phyloP scores from a whole-genome alignment of 2,329 filamentous ascomycete species.

The Beauveria pseudobassiana region DNA sequence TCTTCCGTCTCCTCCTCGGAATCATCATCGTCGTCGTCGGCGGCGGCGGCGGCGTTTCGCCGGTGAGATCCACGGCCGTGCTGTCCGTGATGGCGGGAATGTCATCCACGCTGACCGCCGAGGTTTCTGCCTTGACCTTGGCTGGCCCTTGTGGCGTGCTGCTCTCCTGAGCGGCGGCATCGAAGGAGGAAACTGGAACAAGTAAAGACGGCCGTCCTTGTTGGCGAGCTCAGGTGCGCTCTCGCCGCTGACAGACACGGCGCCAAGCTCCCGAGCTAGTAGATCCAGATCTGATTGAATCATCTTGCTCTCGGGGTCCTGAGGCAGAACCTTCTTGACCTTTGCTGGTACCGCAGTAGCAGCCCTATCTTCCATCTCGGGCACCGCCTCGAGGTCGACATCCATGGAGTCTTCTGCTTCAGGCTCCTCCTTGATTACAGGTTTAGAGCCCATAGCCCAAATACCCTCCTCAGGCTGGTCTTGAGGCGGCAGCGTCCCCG shows the following conservation, averaged over 20 bases:
- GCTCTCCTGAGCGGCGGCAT: slow-evolving; percentile 44
- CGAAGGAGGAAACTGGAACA: slow-evolving; percentile 58
- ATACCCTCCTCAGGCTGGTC: slow-evolving; percentile 29
- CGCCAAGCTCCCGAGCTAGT: slow-evolving; percentile 36
- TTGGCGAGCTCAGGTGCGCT: slow-evolving; percentile 23
- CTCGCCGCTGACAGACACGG: slow-evolving; percentile 24
- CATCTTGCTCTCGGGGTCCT: slow-evolving; percentile 32
- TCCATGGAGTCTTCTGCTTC: slow-evolving; percentile 28
- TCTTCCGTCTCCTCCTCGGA: slow-evolving; percentile 16
- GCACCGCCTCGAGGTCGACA: slow-evolving; percentile 7
- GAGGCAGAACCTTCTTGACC: slow-evolving; percentile 18
- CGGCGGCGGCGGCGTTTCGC: slow-evolving; percentile 14
- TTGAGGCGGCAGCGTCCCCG: slow-evolving; percentile 18
- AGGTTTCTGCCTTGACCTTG: slow-evolving; percentile 37
- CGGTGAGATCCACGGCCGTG: slow-evolving; percentile 36
- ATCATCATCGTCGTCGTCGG: slow-evolving; percentile 21
- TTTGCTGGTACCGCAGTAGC: slow-evolving; percentile 11
- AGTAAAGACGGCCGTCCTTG: slow-evolving; percentile 51
- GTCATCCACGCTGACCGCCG: slow-evolving; percentile 31
- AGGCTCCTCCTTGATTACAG: slow-evolving; percentile 38
- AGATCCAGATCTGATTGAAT: slow-evolving; percentile 34
- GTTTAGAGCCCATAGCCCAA: slow-evolving; percentile 35
- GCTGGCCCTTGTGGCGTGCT: slow-evolving; percentile 18
- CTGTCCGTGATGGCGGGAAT: slow-evolving; percentile 19
- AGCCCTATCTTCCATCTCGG: neutral